These are phyloP conservation scores for Sordariomycetes sp. DNA, from an alignment of 2,329 filamentous ascomycete species.

Conservation along the genomic window DNA sequence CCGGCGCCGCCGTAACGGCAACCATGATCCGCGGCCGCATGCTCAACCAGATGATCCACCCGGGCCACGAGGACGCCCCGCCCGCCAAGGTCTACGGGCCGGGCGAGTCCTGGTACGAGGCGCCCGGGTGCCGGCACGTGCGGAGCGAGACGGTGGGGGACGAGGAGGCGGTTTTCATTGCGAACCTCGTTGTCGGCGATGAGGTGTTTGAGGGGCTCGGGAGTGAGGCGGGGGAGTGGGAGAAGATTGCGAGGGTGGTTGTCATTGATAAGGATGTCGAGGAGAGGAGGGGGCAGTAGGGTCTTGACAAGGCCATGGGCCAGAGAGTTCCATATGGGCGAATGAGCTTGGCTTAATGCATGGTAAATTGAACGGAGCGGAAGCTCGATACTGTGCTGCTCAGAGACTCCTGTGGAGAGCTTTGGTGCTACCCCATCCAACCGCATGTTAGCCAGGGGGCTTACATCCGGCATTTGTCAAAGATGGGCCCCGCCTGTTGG, in stretches of 20 bases:
- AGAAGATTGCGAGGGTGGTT: not conserved
- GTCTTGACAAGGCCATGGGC: too few relatives aligned
- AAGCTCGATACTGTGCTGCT: too few relatives aligned
- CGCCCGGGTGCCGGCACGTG: constrained; percentile 11
- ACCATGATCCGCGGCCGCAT: constrained; percentile 9
- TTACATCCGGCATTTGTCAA: too few relatives aligned
- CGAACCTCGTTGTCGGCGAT: not conserved
- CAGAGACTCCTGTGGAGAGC: too few relatives aligned
- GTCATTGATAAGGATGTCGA: constrained; percentile 2
- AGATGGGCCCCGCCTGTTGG: too few relatives aligned
- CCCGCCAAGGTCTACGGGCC: constrained; percentile 8
- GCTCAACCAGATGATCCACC: constrained; percentile 11
- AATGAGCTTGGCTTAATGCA: too few relatives aligned
- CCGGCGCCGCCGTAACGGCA: constrained; percentile 9
- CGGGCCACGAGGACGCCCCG: not conserved
- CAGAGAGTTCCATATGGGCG: too few relatives aligned
- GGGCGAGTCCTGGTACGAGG: constrained; percentile 11
- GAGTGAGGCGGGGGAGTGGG: not conserved
- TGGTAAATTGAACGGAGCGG: too few relatives aligned
- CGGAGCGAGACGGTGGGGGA: not conserved
- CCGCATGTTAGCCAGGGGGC: too few relatives aligned
- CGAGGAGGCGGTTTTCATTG: not conserved
- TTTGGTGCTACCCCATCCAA: too few relatives aligned
- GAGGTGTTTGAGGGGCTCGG: not conserved
- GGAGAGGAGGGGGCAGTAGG: not conserved